Evolutionary conservation across 768 basidiomycete genomes (phyloP).

Genomic region (Mycena rebaudengoi): DNA sequence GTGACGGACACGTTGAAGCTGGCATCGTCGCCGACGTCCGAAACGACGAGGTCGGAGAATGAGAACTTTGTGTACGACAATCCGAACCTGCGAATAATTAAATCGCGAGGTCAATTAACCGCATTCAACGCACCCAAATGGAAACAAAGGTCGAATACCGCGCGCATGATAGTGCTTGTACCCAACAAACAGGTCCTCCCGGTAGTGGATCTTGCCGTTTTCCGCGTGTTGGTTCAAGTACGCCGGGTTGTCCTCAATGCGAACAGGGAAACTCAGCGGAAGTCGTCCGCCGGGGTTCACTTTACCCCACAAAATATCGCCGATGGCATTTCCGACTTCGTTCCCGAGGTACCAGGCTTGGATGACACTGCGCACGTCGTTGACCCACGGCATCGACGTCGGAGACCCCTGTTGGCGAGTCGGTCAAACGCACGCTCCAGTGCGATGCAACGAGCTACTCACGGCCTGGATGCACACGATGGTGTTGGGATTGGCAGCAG

Average conservation of each 20-base stretch:
- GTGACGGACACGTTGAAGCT: slow-evolving; percentile 51
- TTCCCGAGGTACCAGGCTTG: slow-evolving; percentile 77
- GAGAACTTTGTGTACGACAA: slow-evolving; percentile 80
- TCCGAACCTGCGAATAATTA: slow-evolving; percentile 60
- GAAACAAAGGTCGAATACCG: slow-evolving; percentile 64
- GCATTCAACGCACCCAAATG: slow-evolving; percentile 62
- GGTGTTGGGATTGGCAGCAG: slow-evolving; percentile 63
- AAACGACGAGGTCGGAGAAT: slow-evolving; percentile 55
- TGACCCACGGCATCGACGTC: slow-evolving; percentile 79
- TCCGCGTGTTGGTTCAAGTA: slow-evolving; percentile 48
- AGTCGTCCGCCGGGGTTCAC: slow-evolving; percentile 69
- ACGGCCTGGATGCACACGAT: slow-evolving; percentile 72
- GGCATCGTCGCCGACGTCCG: slow-evolving; percentile 35
- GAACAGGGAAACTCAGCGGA: slow-evolving; percentile 66
- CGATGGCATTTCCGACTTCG: slow-evolving; percentile 67
- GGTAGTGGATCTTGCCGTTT: slow-evolving; percentile 53
- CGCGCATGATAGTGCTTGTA: slow-evolving; percentile 72
- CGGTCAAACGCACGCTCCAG: not conserved
- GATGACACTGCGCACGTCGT: slow-evolving; percentile 59
- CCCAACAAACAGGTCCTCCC: slow-evolving; percentile 73
- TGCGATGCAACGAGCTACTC: slow-evolving; percentile 24
- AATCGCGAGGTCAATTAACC: slow-evolving; percentile 10
- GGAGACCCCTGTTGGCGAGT: slow-evolving; percentile 64
- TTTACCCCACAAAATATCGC: slow-evolving; percentile 68
- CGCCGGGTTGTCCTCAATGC: slow-evolving; percentile 69